A percentile compares a stretch with the other conserved stretches of the same genome.
phyloP scores from a whole-genome alignment of 495 filamentous ascomycete genomes.

The Talaromyces trachyspermus region DNA sequence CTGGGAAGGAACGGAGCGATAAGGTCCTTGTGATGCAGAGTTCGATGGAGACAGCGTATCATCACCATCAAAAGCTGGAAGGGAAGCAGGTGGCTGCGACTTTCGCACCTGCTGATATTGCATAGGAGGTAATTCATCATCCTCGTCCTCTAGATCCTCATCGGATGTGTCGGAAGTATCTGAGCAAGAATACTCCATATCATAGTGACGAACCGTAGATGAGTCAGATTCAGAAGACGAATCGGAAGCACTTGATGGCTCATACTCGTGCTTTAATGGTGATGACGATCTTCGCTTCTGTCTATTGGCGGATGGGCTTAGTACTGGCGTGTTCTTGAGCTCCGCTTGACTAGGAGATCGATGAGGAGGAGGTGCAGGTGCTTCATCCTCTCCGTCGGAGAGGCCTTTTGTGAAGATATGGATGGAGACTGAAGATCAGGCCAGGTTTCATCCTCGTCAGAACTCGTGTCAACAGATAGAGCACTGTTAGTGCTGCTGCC shows the following conservation, averaged over 20 bases:
- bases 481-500: conserved; percentile 28
- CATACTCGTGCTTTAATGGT: conserved; percentile 95
- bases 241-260: conserved; percentile 75
- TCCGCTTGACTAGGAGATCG: conserved; percentile 39
- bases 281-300: conserved; percentile 74
- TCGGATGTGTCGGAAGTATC: conserved; percentile 38
- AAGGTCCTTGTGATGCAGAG: conserved; percentile 64
- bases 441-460: conserved; percentile 33
- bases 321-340: conserved; percentile 45
- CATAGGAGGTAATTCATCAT: conserved; percentile 31
- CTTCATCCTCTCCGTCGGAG: conserved; percentile 24
- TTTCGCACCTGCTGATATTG: not conserved
- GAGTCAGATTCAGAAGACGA: conserved; percentile 44
- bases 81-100: conserved; percentile 23
- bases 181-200: conserved; percentile 38
- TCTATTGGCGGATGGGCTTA: conserved; percentile 31
- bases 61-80: conserved; percentile 36
- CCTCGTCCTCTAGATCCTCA: conserved; percentile 45
- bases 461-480: conserved; percentile 16
- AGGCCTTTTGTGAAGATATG: conserved; percentile 9
- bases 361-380: conserved; percentile 48
- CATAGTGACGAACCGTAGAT: conserved; percentile 45
- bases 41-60: conserved; percentile 65
- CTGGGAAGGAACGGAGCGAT: conserved; percentile 48
- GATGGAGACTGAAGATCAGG: conserved; percentile 9